Conservation (phyloP, 305 asterid genomes). For the Nicotiana rustica region DNA sequence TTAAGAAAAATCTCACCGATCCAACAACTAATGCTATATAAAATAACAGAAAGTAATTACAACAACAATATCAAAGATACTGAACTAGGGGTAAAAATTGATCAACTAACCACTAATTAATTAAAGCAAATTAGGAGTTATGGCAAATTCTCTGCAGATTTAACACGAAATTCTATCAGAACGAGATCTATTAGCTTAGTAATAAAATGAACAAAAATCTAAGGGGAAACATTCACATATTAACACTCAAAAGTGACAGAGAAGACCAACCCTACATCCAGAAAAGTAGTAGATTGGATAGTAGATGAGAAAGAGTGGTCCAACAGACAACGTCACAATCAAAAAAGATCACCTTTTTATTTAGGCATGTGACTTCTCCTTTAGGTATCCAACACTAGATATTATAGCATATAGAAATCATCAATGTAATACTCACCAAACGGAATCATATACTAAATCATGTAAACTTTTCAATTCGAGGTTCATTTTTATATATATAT, state of each 20-base stretch:
- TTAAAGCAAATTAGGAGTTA: too few relatives aligned
- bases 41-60: background rate
- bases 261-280: slow-evolving; percentile 20
- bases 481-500: background rate
- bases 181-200: background rate
- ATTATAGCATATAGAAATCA: background rate
- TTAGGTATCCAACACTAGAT: slow-evolving; percentile 8
- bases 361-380: slow-evolving; percentile 20
- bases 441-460: background rate
- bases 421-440: slow-evolving; percentile 13
- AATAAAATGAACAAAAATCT: background rate
- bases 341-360: background rate
- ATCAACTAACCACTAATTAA: too few relatives aligned
- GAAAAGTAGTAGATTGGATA: background rate
- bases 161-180: background rate
- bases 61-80: too few relatives aligned
- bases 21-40: background rate
- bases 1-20: background rate
- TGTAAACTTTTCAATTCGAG: background rate
- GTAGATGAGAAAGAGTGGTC: slow-evolving; percentile 24
- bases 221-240: background rate
- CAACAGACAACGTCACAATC: slow-evolving; percentile 31
- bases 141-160: background rate
- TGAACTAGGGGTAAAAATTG: too few relatives aligned
- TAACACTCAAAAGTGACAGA: background rate